A percentile compares a stretch with the other conserved stretches of the same genome.
Evolutionary conservation across 495 filamentous ascomycete species (phyloP).

Genomic region (Podospora pseudoanserina): DNA sequence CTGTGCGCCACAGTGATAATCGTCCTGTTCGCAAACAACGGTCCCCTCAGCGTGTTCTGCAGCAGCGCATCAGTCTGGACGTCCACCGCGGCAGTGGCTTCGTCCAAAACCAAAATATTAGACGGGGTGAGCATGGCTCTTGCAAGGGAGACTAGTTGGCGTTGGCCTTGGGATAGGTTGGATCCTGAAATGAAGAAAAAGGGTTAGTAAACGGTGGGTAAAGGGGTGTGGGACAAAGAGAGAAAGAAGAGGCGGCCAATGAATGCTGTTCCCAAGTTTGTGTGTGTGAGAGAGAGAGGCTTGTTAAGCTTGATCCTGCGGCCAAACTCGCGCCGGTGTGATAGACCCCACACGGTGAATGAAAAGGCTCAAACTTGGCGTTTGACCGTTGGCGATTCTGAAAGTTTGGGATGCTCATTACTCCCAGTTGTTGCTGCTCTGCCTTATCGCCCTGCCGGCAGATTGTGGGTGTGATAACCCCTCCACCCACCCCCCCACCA

Average conservation of each 20-base stretch:
- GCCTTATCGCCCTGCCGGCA: background rate
- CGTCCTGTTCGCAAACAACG: slow-evolving; percentile 78
- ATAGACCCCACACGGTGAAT: background rate
- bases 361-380: background rate
- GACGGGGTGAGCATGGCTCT: slow-evolving; percentile 91
- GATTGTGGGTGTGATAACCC: background rate
- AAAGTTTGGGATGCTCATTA: background rate
- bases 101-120: slow-evolving; percentile 95
- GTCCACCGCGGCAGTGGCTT: slow-evolving; percentile 96
- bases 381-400: background rate
- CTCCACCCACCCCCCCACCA: background rate
- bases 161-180: slow-evolving; percentile 84
- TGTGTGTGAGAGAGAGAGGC: no score
- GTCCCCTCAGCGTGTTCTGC: slow-evolving; percentile 59
- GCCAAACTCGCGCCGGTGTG: background rate
- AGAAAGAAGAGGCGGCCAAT: background rate
- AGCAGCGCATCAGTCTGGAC: slow-evolving; percentile 90
- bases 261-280: background rate
- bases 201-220: slow-evolving; percentile 8
- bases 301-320: background rate
- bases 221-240: background rate
- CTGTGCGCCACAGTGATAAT: slow-evolving; percentile 98
- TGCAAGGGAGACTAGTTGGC: slow-evolving; percentile 88
- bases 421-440: background rate
- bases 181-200: slow-evolving; percentile 41